Evolutionary conservation across 768 basidiomycete genomes (phyloP), one percentile per base, ranked within the genome.

Genomic region (Tulasnella sp.): DNA sequence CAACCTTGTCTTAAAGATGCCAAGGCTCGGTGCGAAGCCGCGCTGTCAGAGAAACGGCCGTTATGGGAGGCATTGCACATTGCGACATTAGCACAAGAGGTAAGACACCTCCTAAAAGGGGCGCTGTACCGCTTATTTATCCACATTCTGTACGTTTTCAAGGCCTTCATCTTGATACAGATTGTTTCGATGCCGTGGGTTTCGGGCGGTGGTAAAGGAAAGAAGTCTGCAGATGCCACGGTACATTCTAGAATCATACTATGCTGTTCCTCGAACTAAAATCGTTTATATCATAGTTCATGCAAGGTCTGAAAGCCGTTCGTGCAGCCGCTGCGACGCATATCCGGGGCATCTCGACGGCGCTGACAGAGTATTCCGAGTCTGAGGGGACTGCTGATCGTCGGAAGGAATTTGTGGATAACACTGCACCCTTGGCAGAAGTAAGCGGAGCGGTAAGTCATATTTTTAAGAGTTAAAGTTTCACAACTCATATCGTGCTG

Each of bases 141-240:
- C 4, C 52, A 15, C 50, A n/a, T 4, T 19, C 17, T 23, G n/a
- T 38, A 41, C 53, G 42, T n/a, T 21, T 21, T 50, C 53, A 19
- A 90, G 87, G 88, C 84, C 2, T 81, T 87, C 65, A 75, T 88
- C 47, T 71, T 92, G 1, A 78, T 92, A 62, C 71, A 75, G 21
- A 73, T 85, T n/a, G 85, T 84, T 67, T 84, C 83, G 0, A 65
- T 80, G 53, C 81, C 88, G 11, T 91, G 90, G 76, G 88, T 86
- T 68, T 71, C 80, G 7, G 70, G 81, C 2, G 79, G 84, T 0
- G 75, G 85, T 17, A 78, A 62, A 84, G 43, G 88, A 87, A 68
- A 75, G 80, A 78, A 90, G 70, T 89, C 85, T 68, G 78, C 86
- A 47, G 83, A 85, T 45, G 74, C 19, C 34, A 15, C 56, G 32